Evolutionary conservation across 441 rosid genomes (phyloP).

Genomic region (Populus hybrid): DNA sequence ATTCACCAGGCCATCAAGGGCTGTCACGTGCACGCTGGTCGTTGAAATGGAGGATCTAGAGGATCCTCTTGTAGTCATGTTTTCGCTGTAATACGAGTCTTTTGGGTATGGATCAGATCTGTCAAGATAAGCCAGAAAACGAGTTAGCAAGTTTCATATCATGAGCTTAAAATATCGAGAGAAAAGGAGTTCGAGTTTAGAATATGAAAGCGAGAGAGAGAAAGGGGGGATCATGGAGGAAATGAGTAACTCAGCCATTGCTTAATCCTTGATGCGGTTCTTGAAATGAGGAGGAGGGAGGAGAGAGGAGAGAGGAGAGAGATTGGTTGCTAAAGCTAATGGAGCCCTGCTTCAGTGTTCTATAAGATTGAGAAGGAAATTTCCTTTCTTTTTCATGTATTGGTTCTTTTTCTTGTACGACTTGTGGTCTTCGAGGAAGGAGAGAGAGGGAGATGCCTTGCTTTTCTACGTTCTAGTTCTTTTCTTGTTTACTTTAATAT

Average conservation of each 20-base stretch:
- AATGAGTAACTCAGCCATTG: constrained; percentile 23
- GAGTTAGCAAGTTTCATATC: neutral
- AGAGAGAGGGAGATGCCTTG: constrained; percentile 8
- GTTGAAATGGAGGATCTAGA: constrained; percentile 37
- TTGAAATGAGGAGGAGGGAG: neutral
- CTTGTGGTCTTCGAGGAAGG: neutral
- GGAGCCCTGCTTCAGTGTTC: neutral
- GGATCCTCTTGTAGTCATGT: constrained; percentile 25
- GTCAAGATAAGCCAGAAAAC: constrained; percentile 5
- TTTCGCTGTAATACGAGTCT: constrained; percentile 29
- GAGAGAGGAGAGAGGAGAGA: neutral
- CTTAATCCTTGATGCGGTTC: neutral
- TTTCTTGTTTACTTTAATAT: neutral
- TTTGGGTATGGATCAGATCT: constrained; percentile 55
- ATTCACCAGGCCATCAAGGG: constrained; percentile 86
- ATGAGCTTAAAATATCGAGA: neutral
- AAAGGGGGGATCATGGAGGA: neutral
- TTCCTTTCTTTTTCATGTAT: neutral
- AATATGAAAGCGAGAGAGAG: neutral
- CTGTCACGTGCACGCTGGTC: constrained; percentile 91
- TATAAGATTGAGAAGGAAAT: neutral
- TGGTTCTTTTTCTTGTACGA: neutral
- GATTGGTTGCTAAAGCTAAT: neutral
- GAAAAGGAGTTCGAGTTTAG: neutral
- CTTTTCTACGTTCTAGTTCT: neutral